Percentiles rank a stretch among this genome's conserved stretches.
Conservation (phyloP, 2,329 filamentous ascomycete species). For the Zymoseptoria tritici region DNA sequence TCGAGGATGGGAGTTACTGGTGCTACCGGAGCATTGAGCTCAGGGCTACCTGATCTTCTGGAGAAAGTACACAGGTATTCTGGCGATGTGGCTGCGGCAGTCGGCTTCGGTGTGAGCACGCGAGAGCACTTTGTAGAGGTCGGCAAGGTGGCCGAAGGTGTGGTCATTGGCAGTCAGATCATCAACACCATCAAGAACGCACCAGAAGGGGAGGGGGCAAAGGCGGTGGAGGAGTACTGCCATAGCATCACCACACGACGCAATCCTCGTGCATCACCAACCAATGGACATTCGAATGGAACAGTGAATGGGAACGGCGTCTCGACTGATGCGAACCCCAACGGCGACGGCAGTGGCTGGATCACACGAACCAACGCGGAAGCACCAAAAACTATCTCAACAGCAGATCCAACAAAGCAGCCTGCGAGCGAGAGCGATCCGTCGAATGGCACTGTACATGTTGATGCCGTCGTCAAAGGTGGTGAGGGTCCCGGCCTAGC, state of each 20-base stretch:
- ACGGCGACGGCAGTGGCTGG: slow-evolving; percentile 31
- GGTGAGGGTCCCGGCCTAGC: slow-evolving; percentile 60
- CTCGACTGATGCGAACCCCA: slow-evolving; percentile 27
- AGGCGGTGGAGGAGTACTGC: slow-evolving; percentile 81
- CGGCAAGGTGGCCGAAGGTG: slow-evolving; percentile 77
- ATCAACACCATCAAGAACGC: slow-evolving; percentile 71
- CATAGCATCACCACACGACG: slow-evolving; percentile 52
- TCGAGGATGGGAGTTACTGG: slow-evolving; percentile 96
- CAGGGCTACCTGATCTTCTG: slow-evolving; percentile 72
- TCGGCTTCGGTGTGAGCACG: slow-evolving; percentile 95
- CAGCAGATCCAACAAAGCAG: slow-evolving; percentile 28
- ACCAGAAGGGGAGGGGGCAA: slow-evolving; percentile 55
- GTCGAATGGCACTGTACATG: slow-evolving; percentile 50
- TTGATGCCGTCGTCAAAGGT: slow-evolving; percentile 60
- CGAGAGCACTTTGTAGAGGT: slow-evolving; percentile 87
- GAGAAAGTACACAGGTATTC: slow-evolving; percentile 86
- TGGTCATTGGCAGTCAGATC: slow-evolving; percentile 94
- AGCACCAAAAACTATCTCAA: slow-evolving; percentile 28
- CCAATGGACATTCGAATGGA: slow-evolving; percentile 10
- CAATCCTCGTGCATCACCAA: slow-evolving; percentile 13
- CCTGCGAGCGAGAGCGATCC: slow-evolving; percentile 26
- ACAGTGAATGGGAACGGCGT: slow-evolving; percentile 20
- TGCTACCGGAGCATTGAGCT: slow-evolving; percentile 73
- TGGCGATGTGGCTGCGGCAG: slow-evolving; percentile 79
- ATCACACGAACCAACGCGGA: slow-evolving; percentile 25